These are phyloP conservation scores for Podochytrium sp. DNA, from an alignment of 192 early-diverging fungal genomes.

Conservation along the genomic window DNA sequence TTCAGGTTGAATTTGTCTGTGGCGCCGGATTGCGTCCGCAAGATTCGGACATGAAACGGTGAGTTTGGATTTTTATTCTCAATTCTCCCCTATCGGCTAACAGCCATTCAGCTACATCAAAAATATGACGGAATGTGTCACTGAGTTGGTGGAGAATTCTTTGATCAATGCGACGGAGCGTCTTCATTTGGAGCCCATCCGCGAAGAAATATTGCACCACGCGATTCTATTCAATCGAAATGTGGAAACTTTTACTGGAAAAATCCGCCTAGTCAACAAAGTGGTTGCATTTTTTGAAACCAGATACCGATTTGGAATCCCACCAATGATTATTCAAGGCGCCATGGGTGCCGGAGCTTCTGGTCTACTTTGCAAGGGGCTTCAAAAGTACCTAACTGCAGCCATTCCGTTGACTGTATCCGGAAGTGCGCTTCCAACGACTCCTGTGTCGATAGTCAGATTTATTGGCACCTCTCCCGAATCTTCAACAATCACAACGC, in stretches of 20 bases:
- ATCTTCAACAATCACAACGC: constrained; percentile 6
- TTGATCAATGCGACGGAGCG: constrained; percentile 12
- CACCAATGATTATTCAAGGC: constrained; percentile 24
- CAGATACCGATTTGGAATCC: constrained; percentile 31
- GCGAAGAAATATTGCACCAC: constrained; percentile 32
- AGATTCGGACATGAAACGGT: constrained; percentile 18
- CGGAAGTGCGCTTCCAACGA: neutral
- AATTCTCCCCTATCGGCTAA: too few species aligned
- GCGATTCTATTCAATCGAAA: constrained; percentile 7
- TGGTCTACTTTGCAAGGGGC: constrained; percentile 25
- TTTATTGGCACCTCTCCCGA: constrained; percentile 33
- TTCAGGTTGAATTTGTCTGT: constrained; percentile 7
- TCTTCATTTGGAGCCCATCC: constrained; percentile 10
- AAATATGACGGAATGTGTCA: constrained; percentile 12
- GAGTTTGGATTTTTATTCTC: too few species aligned
- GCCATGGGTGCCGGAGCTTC: constrained; percentile 20
- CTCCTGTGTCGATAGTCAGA: constrained; percentile 17
- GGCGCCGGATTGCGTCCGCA: neutral
- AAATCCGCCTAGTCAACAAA: constrained; percentile 28
- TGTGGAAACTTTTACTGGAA: constrained; percentile 6
- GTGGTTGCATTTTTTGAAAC: constrained; percentile 19
- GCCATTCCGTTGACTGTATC: neutral
- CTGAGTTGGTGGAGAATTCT: constrained; percentile 14
- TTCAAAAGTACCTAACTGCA: constrained; percentile 26
- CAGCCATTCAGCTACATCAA: too few species aligned